Evolutionary conservation across 2,329 filamentous ascomycete genomes (phyloP).

Genomic region (Orbilia quercus): DNA sequence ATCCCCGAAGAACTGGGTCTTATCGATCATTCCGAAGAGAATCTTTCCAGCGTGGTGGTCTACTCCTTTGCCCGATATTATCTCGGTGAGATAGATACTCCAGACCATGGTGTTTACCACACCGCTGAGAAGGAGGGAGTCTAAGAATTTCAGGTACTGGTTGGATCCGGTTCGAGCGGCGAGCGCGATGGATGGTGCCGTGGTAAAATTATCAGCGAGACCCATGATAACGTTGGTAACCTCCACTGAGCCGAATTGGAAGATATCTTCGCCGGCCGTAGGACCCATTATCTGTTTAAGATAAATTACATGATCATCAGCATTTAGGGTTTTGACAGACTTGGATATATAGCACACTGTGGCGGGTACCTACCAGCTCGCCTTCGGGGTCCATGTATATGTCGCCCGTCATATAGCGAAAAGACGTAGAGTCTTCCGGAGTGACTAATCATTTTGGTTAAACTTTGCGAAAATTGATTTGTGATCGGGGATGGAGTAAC

Average conservation of each 20-base stretch:
- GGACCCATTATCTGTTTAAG: background rate
- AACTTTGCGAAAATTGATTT: background rate
- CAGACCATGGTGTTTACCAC: conserved; percentile 14
- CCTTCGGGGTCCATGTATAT: conserved; percentile 25
- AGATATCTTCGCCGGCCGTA: conserved; percentile 15
- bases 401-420: background rate
- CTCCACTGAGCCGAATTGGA: conserved; percentile 3
- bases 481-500: background rate
- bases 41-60: background rate
- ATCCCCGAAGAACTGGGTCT: conserved; percentile 6
- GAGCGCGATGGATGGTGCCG: conserved; percentile 15
- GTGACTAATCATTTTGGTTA: background rate
- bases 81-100: conserved; percentile 16
- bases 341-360: too few relatives aligned
- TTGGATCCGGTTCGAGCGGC: background rate
- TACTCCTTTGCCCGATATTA: background rate
- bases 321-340: background rate
- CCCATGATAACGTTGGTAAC: conserved; percentile 7
- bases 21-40: conserved; percentile 14
- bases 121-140: conserved; percentile 3
- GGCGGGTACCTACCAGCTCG: conserved; percentile 9
- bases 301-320: background rate
- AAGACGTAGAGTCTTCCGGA: conserved; percentile 10
- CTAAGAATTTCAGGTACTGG: conserved; percentile 12
- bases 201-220: conserved; percentile 10